phyloP scores from a whole-genome alignment of 208 protist genomes.

The Acanthamoeba triangularis region DNA sequence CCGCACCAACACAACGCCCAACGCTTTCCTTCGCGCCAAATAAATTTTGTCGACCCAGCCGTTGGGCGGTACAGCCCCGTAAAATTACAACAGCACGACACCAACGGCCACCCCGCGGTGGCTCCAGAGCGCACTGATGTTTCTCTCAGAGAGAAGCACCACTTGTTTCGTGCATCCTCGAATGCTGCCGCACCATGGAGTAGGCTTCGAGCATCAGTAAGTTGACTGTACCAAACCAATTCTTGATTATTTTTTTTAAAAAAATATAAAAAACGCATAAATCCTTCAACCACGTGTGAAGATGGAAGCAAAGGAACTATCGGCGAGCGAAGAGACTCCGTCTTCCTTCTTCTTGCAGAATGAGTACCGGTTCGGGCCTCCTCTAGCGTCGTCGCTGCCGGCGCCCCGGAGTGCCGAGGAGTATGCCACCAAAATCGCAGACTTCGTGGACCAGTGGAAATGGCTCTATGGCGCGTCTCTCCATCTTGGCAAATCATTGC shows the following conservation, averaged over 20 bases:
- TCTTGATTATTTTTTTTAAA: neutral
- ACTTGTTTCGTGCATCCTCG: no score
- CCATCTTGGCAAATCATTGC: neutral
- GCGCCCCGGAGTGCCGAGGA: neutral
- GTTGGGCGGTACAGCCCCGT: no score
- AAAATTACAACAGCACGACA: no score
- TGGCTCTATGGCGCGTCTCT: slow-evolving; percentile 31
- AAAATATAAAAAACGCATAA: neutral
- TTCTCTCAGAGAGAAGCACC: no score
- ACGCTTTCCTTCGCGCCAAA: neutral
- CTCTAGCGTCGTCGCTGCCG: neutral
- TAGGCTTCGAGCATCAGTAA: no score
- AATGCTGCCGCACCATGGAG: no score
- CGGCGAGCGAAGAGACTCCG: neutral
- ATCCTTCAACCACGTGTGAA: neutral
- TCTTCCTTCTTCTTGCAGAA: slow-evolving; percentile 15
- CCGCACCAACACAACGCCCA: neutral
- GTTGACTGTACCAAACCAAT: no score
- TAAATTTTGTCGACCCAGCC: neutral
- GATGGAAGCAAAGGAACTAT: neutral
- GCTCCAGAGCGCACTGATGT: no score
- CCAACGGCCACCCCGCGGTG: no score
- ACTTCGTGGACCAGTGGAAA: slow-evolving; percentile 41
- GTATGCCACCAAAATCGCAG: slow-evolving; percentile 12
- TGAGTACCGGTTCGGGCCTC: neutral